Percentiles rank a stretch among this genome's conserved stretches.
phyloP scores from a whole-genome alignment of 345 rosid genomes.

The Camelina sativa region DNA sequence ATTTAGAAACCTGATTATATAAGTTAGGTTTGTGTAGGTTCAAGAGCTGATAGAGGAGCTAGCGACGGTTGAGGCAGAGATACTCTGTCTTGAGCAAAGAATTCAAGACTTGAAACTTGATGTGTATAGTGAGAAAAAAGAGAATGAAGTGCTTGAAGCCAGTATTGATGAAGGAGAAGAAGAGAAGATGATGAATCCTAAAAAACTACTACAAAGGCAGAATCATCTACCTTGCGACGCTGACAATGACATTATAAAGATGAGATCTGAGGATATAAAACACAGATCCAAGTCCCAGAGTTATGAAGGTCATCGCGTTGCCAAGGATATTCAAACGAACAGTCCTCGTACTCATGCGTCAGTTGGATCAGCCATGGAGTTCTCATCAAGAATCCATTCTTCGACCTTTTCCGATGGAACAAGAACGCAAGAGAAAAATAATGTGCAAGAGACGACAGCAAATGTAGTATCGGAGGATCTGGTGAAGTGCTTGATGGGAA shows the following conservation, averaged over 20 bases:
- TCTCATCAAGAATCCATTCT: slow-evolving; percentile 54
- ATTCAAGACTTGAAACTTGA: slow-evolving; percentile 69
- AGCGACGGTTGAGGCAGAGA: slow-evolving; percentile 82
- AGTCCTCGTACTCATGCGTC: slow-evolving; percentile 62
- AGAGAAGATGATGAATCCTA: slow-evolving; percentile 50
- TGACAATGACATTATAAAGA: slow-evolving; percentile 30
- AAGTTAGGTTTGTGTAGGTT: slow-evolving; percentile 54
- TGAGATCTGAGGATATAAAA: slow-evolving; percentile 41
- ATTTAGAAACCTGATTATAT: slow-evolving; percentile 12
- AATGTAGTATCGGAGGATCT: slow-evolving; percentile 77
- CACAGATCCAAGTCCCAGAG: slow-evolving; percentile 58
- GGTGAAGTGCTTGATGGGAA: slow-evolving; percentile 65
- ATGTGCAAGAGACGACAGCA: slow-evolving; percentile 43
- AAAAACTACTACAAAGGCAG: slow-evolving; percentile 40
- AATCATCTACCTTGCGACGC: slow-evolving; percentile 46
- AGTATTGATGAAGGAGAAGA: slow-evolving; percentile 38
- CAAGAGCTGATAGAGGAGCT: slow-evolving; percentile 70
- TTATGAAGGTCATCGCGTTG: slow-evolving; percentile 43
- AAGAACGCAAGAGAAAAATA: slow-evolving; percentile 29
- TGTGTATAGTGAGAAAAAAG: slow-evolving; percentile 57
- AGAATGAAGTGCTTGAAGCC: slow-evolving; percentile 38
- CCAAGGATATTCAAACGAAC: slow-evolving; percentile 47
- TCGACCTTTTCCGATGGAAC: slow-evolving; percentile 53
- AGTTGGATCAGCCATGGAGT: slow-evolving; percentile 62
- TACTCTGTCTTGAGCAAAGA: slow-evolving; percentile 71